Base-by-base conservation (phyloP, 2,329 filamentous ascomycete species). In the Fusarium odoratissimum region DNA sequence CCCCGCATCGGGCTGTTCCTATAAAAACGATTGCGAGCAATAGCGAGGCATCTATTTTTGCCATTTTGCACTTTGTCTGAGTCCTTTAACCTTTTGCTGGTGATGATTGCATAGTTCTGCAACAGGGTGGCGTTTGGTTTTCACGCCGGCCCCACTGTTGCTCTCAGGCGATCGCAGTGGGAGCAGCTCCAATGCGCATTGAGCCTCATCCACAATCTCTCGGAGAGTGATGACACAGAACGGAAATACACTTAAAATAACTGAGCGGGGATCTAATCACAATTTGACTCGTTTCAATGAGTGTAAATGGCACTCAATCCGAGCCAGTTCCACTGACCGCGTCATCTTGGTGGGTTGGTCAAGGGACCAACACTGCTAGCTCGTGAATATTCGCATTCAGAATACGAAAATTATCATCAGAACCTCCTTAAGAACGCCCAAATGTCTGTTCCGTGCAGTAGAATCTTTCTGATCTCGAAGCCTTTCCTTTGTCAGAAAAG, bases 1-100 rank as follows among this genome's bases (percentile, higher is more conserved):
- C 82, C 81, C 82, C 82, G 80, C 81, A 80, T 82, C 78, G 80
- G 80, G 81, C 80, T 82, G 42, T 82, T 82, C 80, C 80, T 82
- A 81, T 80, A 57, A 44, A 62, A 42, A 48, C 60, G 60, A 65
- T 65, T 66, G 49, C 60, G 11, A 65, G 44, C 37, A 60, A 45
- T 55, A 37, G 63, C 54, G 54, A 67, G 64, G 64, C 60, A 65
- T 57, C 31, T 57, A 16, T 46, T 60, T 65, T 64, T 62, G 25
- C 16, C 4, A 25, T 42, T 40, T 42, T 33, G 21, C 3, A 12
- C 3, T 12, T 33, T n/a, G 3, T 5, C 5, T 16, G 10, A 4
- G 14, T 6, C 10, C 0, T 17, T 16, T n/a, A 12, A n/a, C 12
- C 8, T 8, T 3, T 51, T 58, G 6, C 5, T 17, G 7, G 8